Base-by-base conservation (phyloP, 495 filamentous ascomycete genomes). In the Cairneyella variabilis region DNA sequence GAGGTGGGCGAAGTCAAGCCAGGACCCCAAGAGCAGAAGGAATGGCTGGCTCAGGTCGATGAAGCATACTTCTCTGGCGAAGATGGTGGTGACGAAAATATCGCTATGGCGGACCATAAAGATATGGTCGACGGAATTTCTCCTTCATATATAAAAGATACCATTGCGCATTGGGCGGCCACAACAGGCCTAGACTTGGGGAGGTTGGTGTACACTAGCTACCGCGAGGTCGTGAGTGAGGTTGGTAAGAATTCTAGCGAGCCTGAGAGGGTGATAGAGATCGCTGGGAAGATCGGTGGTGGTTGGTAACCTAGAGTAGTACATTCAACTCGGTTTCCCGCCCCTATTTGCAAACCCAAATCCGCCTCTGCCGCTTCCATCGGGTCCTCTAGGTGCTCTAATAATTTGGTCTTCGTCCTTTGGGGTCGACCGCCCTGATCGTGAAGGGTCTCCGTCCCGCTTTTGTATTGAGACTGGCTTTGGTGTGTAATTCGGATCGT, bases 31-130 rank as follows among this genome's bases (percentile, higher is more conserved):
- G 88, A 87, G 57, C 90, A 96, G 71, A 90, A 86, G 62, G 82
- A 85, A 38, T 97, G 92, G 95, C 68, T 96, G 54, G 81, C 76
- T 23, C 79, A 78, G 52, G 89, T 98, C 17, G 93, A 98, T 58
- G 91, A 97, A 69, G 90, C 91, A 16, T 97, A 97, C 67, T 98
- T 86, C 63, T 96, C 90, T 37, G 88, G 82, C 20, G 80, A 83
- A 20, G 86, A 86, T 26, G 76, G 74, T 40, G 71, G 72, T n/a
- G 61, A 60, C 17, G 59, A 62, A 2, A 71, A 72, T 3, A 25
- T 7, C 5, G 18, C 30, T 4, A 1, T 30, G 18, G 54, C 48
- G 28, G 30, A 53, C 23, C 53, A 47, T 27, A 43, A 53, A 16
- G 56, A 55, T 64, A 57, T 76, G 17, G 71, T 85, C 12, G 72